phyloP scores from a whole-genome alignment of 495 filamentous ascomycete species.

The Penicillium cataractarum region DNA sequence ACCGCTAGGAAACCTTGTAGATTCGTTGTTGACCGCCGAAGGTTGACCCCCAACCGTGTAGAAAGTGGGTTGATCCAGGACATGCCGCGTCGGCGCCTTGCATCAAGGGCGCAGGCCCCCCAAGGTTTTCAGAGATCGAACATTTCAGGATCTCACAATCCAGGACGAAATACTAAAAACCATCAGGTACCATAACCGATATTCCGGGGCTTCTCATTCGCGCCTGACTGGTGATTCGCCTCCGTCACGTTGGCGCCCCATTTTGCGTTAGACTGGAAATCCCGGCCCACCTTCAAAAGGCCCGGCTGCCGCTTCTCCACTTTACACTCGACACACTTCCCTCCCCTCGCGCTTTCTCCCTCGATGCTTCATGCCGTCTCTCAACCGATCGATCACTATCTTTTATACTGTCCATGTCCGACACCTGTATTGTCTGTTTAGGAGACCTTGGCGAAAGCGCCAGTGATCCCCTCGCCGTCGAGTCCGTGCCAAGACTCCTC shows the following conservation, averaged over 20 bases:
- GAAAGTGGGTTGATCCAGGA: neutral
- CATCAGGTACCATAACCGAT: too few relatives aligned
- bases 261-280: constrained; percentile 49
- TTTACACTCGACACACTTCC: constrained; percentile 35
- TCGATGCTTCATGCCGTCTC: constrained; percentile 50
- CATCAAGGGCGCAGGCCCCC: constrained; percentile 15
- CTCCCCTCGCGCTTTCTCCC: constrained; percentile 17
- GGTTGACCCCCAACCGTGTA: neutral
- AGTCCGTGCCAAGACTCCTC: constrained; percentile 50
- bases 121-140: neutral
- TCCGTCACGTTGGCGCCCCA: constrained; percentile 46
- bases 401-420: constrained; percentile 68
- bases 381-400: constrained; percentile 35
- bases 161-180: neutral
- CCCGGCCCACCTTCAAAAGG: constrained; percentile 52
- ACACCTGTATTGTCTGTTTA: constrained; percentile 95
- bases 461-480: constrained; percentile 53
- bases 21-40: neutral
- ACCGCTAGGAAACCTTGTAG: neutral
- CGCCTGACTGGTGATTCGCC: constrained; percentile 35
- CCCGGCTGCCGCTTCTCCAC: constrained; percentile 42
- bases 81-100: constrained; percentile 2
- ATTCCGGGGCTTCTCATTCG: constrained; percentile 16
- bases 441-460: constrained; percentile 75
- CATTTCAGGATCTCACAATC: constrained; percentile 1